Base-by-base conservation (phyloP, 1,139 yeast species). In the Blastobotrys buckinghamii region DNA sequence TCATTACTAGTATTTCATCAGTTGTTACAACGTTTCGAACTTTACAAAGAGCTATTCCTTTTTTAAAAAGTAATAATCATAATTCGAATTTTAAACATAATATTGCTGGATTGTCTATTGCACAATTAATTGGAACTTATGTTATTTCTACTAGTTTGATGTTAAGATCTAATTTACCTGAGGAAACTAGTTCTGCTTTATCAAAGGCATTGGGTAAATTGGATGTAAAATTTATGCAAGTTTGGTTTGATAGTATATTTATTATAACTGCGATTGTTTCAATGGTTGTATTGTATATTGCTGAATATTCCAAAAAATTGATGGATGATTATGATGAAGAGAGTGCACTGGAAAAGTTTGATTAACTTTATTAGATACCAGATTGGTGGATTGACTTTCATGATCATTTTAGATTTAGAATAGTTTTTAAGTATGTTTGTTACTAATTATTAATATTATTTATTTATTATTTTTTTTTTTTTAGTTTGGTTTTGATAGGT, bases 201-300 rank as follows among this genome's bases (percentile, higher is more conserved):
- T 76, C 81, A 26, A 68, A 71, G n/a, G 77, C 74, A 13, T 63
- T 73, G 36, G 74, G 73, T 9, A 68, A 73, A 7, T 57, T 74
- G 47, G 82, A 81, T 55, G 80, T 80, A 17, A 68, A 73, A 36
- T 76, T 82, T 50, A 81, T 88, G 32, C 95, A 89, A 60, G 70
- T 75, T 30, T 84, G 94, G 89, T 88, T 86, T 61, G 96, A 89
- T 60, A 73, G 81, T 54, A 77, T 86, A 29, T 87, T 82, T 67
- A 78, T 82, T 12, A 50, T 77, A 6, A 73, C 84, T 4, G 77
- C 84, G 51, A 59, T 79, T 1, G 57, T 72, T 2, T 79, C 90
- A 0, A 64, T 77, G 1, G 55, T 77, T 1, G 78, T 78, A 3
- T 53, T 66, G 26, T 64, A 54, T 45, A 45, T 62, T 29, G 64